A percentile compares a stretch with the other conserved stretches of the same genome.
phyloP scores from a whole-genome alignment of 305 asterid species.

The Solanum hybrid region DNA sequence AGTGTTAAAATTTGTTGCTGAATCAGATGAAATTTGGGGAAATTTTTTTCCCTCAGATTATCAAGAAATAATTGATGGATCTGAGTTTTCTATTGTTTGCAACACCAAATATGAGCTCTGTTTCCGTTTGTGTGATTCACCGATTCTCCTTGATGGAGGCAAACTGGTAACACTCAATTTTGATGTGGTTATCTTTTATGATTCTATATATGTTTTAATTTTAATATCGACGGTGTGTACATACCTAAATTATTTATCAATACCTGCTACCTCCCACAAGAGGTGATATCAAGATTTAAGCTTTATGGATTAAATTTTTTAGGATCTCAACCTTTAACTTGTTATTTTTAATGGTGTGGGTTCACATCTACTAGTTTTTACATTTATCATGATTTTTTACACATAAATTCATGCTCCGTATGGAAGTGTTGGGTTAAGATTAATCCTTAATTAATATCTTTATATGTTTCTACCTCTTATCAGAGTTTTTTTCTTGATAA shows the following conservation, averaged over 20 bases:
- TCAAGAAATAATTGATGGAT: neutral
- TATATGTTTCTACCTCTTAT: no score
- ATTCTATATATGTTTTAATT: no score
- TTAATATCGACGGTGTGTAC: neutral
- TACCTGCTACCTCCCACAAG: neutral
- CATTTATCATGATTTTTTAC: neutral
- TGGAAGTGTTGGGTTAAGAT: no score
- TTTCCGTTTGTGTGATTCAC: no score
- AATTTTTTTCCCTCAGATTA: accelerated
- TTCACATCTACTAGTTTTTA: no score
- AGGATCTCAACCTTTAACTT: neutral
- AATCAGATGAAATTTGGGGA: neutral
- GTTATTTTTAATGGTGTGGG: neutral
- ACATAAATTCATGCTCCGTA: neutral
- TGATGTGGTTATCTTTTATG: neutral
- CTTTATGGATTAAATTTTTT: neutral
- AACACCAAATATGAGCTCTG: neutral
- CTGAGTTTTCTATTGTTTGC: neutral
- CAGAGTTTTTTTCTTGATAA: neutral
- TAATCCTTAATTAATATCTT: no score
- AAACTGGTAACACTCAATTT: no score
- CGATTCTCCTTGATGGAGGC: neutral
- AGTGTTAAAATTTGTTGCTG: neutral
- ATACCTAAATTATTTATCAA: no score
- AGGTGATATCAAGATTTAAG: neutral